Conservation (phyloP, 805 yeast genomes). For the Debaryomyces tyrocola region DNA sequence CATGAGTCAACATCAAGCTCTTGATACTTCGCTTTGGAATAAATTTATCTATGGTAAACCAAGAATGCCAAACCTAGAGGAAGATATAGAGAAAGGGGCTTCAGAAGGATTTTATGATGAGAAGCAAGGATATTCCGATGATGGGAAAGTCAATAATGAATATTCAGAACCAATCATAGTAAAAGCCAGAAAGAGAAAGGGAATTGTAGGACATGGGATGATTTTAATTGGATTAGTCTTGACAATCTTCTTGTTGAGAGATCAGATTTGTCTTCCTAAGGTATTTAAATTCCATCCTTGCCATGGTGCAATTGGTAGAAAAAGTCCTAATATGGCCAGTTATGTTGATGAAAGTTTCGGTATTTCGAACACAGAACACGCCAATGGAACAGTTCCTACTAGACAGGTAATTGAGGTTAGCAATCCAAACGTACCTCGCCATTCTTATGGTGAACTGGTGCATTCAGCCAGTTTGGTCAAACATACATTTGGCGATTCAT, state of each 20-base stretch:
- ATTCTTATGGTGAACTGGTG: slow-evolving; percentile 34
- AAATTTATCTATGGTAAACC: slow-evolving; percentile 1
- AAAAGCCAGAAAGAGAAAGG: background rate
- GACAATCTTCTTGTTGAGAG: background rate
- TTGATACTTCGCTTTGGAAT: slow-evolving; percentile 1
- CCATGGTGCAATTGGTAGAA: background rate
- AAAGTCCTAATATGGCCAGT: background rate
- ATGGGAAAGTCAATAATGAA: background rate
- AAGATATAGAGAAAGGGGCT: background rate
- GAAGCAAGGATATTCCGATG: background rate
- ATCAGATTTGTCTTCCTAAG: too few species aligned
- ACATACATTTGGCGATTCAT: slow-evolving; percentile 55
- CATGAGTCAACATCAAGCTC: slow-evolving; percentile 2
- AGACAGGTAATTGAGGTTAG: slow-evolving; percentile 25
- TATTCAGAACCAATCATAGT: background rate
- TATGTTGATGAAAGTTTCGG: background rate
- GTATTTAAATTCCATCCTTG: background rate
- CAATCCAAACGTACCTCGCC: slow-evolving; percentile 24
- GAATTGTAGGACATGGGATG: background rate
- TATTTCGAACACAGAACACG: background rate
- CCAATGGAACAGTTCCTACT: background rate
- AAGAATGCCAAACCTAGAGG: background rate
- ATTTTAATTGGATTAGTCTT: background rate
- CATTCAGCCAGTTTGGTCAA: slow-evolving; percentile 40
- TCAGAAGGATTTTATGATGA: background rate